Base-by-base conservation (phyloP, 2,329 filamentous ascomycete species). In the Microsporum ferrugineum region DNA sequence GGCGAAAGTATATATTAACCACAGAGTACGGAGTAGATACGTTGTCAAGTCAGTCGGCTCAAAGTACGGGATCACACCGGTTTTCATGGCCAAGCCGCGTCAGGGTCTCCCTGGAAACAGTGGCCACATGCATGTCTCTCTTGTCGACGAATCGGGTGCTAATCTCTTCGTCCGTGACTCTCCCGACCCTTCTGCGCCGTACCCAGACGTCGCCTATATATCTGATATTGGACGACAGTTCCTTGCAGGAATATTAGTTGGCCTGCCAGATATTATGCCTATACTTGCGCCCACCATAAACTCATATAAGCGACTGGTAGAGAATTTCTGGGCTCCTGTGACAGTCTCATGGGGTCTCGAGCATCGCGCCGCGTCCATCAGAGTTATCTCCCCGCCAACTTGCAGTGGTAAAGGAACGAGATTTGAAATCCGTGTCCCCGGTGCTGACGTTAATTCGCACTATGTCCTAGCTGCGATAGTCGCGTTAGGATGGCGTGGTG, bases 271-370 rank as follows among this genome's bases (percentile, higher is more conserved):
- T 70, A 84, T 97, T 66, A 99, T 99, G 94, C 94, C 94, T 0
- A 80, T 97, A 62, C 80, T 99, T 10, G 94, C 92, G 0, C 94
- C 94, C 0, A 99, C 90, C 0, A 84, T 99, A 70, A 99, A 99
- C 80, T 95, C 89, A 64, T 99, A 99, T 80, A 99, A 99, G 77
- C 87, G 94, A 2, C 82, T 99, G 0, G 94, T 99, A 1, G 94
- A 99, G 78, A 97, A 97, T 77, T 97, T 96, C 76, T 99, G 94
- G 94, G 94, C 94, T 0, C 94, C 94, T 0, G 94, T 99, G 4
- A 96, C 92, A 0, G 94, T 97, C 0, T 96, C 90, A 0, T 99
- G 94, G 94, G 94, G 94, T 0, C 78, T 96, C 3, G 94, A 97
- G 75, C 92, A 99, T 73, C 89, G 94, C 63, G 91, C 91, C 3